Base-by-base conservation (phyloP, 129 eudicot species). In the Artemisia argyi region DNA sequence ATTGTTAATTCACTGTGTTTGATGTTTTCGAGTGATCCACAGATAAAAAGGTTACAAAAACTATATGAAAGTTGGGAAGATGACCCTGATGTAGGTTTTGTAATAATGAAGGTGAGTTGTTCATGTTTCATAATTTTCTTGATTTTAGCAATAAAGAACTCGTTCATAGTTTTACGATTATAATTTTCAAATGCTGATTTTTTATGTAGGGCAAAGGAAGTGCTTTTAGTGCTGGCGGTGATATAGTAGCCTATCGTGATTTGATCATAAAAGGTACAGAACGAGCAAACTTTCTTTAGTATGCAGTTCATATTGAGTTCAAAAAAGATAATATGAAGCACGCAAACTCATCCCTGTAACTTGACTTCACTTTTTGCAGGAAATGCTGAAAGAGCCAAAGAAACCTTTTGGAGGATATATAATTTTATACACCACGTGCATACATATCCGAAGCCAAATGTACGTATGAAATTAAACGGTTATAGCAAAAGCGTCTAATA, bases 191-290 rank as follows among this genome's bases (percentile, higher is more conserved):
- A 5, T 35, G 42, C 44, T 2, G 53, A 55, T 24, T 42, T 75
- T 54, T 19, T 54, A 65, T 80, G 77, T 78, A 87, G 97, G 97
- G 95, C 74, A 86, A 85, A 52, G 89, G 88, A 76, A 83, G 84
- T 80, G 95, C 89, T 49, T 87, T 91, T 82, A 77, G 84, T 72
- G 91, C 97, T 73, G 95, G 95, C 15, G 91, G 89, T 9, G 91
- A 90, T 79, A 79, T 91, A 57, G 91, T 91, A 44, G 7, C 84
- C 16, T 52, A 83, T 11, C 87, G 73, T 71, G 75, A 81, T 52
- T 58, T 69, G 66, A 69, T 91, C 8, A 68, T 65, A 47, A 49
- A 79, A 87, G 94, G 91, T 90, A 74, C 44, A 30, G 44, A 32
- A 59, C 32, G 32, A 32, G 46, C 9, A 26, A 11, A 32, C 2